Evolutionary conservation across 768 basidiomycete species (phyloP), one percentile per base, ranked within the genome.

Genomic region (Rubroboletus satanas): DNA sequence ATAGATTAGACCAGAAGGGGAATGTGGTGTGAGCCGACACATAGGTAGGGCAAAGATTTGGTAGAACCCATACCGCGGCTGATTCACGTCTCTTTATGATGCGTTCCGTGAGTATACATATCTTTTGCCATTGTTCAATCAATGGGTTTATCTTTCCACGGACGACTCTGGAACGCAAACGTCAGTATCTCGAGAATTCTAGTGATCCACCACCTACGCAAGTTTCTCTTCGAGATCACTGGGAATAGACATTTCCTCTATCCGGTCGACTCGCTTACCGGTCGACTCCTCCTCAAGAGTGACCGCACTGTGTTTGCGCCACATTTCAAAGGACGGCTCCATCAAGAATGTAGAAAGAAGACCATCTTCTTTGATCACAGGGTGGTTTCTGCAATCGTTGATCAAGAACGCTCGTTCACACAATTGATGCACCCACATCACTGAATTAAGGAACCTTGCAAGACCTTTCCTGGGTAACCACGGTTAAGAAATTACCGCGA

Each of bases 171-270:
- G 33, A 33, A 49, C n/a, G 33, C 26, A 38, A n/a, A 37, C 43
- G 37, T 55, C 45, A 59, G 35, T 28, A 36, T 36, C 44, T 39
- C n/a, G 23, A 48, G 29, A 46, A 43, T 10, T 46, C 33, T 17
- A 8, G 31, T 43, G 31, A 52, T 32, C 44, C 50, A 44, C 11
- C 35, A 57, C 81, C 55, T 74, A 89, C 88, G 79, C 77, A 52
- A 98, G 82, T 67, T 95, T 96, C 46, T 94, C 89, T 57, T 94
- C 92, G 8, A 98, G 77, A 71, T 98, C 93, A 55, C 88, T 85
- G 4, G 96, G 96, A 50, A 98, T 93, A 11, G 83, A 77, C 90
- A 95, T 93, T 72, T 97, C 93, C 65, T 96, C 92, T 15, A 87
- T 75, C 45, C 81, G 78, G 61, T 92, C 91, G 9, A 93, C 78